Evolutionary conservation across 2,329 filamentous ascomycete genomes (phyloP).

Genomic region (Pyrenophora graminea): DNA sequence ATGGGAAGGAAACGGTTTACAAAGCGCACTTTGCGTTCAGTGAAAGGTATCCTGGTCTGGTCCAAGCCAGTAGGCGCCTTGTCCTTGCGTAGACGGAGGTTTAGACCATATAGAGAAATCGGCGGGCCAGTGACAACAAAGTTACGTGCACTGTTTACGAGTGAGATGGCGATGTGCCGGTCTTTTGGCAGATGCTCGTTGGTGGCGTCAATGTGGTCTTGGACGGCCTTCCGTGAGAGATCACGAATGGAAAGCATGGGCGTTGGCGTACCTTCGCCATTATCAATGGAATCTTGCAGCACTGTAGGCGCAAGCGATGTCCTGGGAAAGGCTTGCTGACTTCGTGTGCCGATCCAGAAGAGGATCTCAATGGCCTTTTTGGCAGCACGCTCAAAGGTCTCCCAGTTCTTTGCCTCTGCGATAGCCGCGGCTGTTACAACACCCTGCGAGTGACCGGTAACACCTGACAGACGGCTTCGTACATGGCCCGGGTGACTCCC

Average conservation of each 20-base stretch:
- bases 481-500: conserved; percentile 89
- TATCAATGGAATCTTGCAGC: conserved; percentile 88
- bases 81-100: conserved; percentile 91
- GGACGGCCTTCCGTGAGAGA: conserved; percentile 81
- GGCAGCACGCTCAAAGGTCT: conserved; percentile 81
- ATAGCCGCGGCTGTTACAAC: conserved; percentile 92
- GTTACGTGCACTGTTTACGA: conserved; percentile 96
- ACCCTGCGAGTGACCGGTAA: conserved; percentile 95
- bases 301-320: conserved; percentile 91
- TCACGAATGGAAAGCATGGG: conserved; percentile 98
- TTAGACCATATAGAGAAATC: conserved; percentile 93
- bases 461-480: conserved; percentile 80
- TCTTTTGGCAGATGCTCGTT: conserved; percentile 94
- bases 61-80: conserved; percentile 97
- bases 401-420: conserved; percentile 89
- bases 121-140: conserved; percentile 96
- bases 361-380: conserved; percentile 85
- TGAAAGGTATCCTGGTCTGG: conserved; percentile 91
- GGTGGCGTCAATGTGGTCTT: conserved; percentile 95
- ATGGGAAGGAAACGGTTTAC: conserved; percentile 97
- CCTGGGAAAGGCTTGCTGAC: conserved; percentile 94
- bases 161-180: conserved; percentile 90
- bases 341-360: conserved; percentile 97
- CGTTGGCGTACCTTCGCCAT: conserved; percentile 92
- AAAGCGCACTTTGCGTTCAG: conserved; percentile 93